These are phyloP conservation scores for Emiliania huxleyi DNA, from an alignment of 78 protist genomes.

Conservation along the genomic window DNA sequence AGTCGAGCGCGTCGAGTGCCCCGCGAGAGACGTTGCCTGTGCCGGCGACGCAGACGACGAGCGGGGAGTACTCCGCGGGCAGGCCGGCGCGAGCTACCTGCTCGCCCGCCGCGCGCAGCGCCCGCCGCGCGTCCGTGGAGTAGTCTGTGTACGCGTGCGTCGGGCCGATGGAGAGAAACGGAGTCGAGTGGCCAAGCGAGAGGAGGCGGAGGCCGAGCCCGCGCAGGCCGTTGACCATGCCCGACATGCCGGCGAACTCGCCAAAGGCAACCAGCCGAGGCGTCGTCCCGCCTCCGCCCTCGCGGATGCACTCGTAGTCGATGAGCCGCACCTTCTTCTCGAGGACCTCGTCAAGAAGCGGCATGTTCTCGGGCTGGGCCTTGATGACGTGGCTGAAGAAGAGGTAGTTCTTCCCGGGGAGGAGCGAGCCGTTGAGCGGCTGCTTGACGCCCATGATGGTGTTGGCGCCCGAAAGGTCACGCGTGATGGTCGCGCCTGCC, in stretches of 20 bases:
- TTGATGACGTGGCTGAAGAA: conserved; percentile 80
- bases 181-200: conserved; percentile 64
- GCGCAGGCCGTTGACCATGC: conserved; percentile 74
- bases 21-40: background rate
- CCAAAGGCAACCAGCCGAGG: conserved; percentile 85
- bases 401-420: conserved; percentile 24
- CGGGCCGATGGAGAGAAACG: conserved; percentile 53
- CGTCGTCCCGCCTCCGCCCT: conserved; percentile 22
- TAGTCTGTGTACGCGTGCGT: background rate
- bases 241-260: conserved; percentile 26
- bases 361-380: conserved; percentile 92
- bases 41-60: background rate
- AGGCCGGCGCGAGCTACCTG: background rate
- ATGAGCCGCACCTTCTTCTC: conserved; percentile 68
- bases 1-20: background rate
- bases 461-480: conserved; percentile 70
- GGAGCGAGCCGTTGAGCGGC: conserved; percentile 61
- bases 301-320: conserved; percentile 86
- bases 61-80: background rate
- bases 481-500: conserved; percentile 81
- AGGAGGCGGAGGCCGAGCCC: conserved; percentile 81
- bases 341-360: conserved; percentile 72
- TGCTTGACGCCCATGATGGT: conserved; percentile 87
- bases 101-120: background rate
- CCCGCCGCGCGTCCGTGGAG: background rate